phyloP scores from a whole-genome alignment of 805 yeast species.

The Hanseniaspora clermontiae region DNA sequence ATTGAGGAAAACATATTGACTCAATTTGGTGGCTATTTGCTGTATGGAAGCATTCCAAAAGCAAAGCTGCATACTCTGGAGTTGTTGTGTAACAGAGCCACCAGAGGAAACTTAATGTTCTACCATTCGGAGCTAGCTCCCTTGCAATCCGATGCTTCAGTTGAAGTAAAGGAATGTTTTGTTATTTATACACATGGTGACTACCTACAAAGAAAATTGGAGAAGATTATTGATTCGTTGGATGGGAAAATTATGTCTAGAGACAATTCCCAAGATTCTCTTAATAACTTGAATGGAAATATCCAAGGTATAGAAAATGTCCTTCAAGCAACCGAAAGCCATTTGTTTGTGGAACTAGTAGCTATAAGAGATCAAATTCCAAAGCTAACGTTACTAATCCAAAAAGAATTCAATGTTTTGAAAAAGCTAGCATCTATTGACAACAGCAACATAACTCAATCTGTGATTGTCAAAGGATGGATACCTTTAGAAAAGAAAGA shows the following conservation, averaged over 20 bases:
- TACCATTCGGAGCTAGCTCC: conserved; percentile 45
- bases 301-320: conserved; percentile 49
- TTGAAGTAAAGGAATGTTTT: conserved; percentile 64
- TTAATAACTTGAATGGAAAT: conserved; percentile 34
- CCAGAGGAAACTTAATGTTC: conserved; percentile 82
- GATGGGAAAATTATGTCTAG: conserved; percentile 57
- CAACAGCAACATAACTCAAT: conserved; percentile 27
- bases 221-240: conserved; percentile 75
- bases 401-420: conserved; percentile 40
- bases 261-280: conserved; percentile 26
- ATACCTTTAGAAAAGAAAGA: conserved; percentile 67
- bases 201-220: conserved; percentile 55
- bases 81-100: conserved; percentile 78
- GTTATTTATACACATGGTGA: conserved; percentile 87
- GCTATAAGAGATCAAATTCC: conserved; percentile 64
- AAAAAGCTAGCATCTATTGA: conserved; percentile 68
- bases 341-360: conserved; percentile 63
- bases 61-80: conserved; percentile 58
- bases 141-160: neutral
- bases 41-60: conserved; percentile 71
- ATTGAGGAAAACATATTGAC: conserved; percentile 10
- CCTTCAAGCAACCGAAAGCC: conserved; percentile 48
- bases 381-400: conserved; percentile 55
- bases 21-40: conserved; percentile 19
- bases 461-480: conserved; percentile 95